These are phyloP conservation scores for Neophaeococcomyces mojaviensis DNA, from an alignment of 2,329 filamentous ascomycete genomes.

Conservation along the genomic window DNA sequence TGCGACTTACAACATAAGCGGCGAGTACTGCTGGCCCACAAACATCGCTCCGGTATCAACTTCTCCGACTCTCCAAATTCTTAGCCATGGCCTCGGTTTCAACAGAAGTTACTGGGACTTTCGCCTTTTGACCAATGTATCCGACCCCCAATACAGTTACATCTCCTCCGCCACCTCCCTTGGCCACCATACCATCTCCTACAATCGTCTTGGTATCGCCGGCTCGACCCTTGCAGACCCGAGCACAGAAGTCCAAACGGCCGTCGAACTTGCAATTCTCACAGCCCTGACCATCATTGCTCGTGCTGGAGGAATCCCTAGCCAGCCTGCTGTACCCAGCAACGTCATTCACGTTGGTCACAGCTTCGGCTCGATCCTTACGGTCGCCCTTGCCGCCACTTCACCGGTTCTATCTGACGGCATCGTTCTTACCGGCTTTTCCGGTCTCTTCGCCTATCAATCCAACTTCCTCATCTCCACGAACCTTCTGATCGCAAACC, in stretches of 20 bases:
- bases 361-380: conserved; percentile 55
- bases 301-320: conserved; percentile 39
- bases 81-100: conserved; percentile 33
- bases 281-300: conserved; percentile 45
- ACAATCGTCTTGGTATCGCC: conserved; percentile 58
- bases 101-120: conserved; percentile 52
- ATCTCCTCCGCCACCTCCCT: conserved; percentile 46
- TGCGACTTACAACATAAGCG: neutral
- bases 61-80: conserved; percentile 25
- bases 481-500: conserved; percentile 14
- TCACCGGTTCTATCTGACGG: conserved; percentile 44
- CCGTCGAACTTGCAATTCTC: conserved; percentile 53
- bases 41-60: neutral
- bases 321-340: conserved; percentile 30
- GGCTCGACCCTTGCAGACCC: conserved; percentile 52
- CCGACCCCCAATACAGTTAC: conserved; percentile 56
- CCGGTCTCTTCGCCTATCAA: conserved; percentile 42
- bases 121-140: conserved; percentile 39
- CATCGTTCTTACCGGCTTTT: conserved; percentile 55
- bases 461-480: conserved; percentile 22
- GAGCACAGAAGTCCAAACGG: conserved; percentile 53
- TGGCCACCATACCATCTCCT: conserved; percentile 53
- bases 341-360: conserved; percentile 52
- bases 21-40: neutral
- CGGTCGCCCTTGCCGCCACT: conserved; percentile 47